Percentiles rank a stretch among this genome's conserved stretches.
Evolutionary conservation across 2,329 filamentous ascomycete genomes (phyloP).

Genomic region (Colletotrichum sp.): DNA sequence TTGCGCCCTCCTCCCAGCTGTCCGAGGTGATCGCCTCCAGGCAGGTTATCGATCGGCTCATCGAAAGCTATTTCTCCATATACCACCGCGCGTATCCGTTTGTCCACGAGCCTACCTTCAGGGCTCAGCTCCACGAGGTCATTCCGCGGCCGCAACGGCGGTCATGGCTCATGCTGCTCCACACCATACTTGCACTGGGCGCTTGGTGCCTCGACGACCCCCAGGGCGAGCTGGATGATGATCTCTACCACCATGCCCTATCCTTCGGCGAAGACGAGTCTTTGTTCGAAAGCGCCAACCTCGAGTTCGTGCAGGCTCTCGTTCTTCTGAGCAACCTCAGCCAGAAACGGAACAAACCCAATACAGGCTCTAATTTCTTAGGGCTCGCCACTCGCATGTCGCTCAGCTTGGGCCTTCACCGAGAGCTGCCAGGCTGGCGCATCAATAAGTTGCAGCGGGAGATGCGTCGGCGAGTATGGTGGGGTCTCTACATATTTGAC

Average conservation of each 20-base stretch:
- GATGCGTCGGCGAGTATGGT: constrained; percentile 46
- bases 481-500: constrained; percentile 49
- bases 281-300: constrained; percentile 36
- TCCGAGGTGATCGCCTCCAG: constrained; percentile 26
- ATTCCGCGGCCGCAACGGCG: constrained; percentile 30
- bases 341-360: constrained; percentile 52
- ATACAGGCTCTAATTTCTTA: constrained; percentile 52
- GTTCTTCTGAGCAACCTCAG: constrained; percentile 43
- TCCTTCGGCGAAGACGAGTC: constrained; percentile 31
- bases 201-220: constrained; percentile 35
- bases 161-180: constrained; percentile 39
- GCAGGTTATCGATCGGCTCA: constrained; percentile 28
- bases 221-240: constrained; percentile 29
- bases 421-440: constrained; percentile 40
- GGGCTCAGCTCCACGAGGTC: constrained; percentile 39
- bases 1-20: constrained; percentile 22
- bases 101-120: constrained; percentile 49
- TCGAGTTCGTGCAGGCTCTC: constrained; percentile 34
- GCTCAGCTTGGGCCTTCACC: constrained; percentile 49
- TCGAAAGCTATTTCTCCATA: constrained; percentile 46
- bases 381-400: constrained; percentile 53
- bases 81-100: constrained; percentile 51
- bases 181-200: constrained; percentile 42
- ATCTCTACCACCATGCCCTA: constrained; percentile 32
- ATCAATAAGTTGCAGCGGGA: constrained; percentile 30